Evolutionary conservation across 2,329 filamentous ascomycete genomes (phyloP).

Genomic region (Huntiella moniliformis): DNA sequence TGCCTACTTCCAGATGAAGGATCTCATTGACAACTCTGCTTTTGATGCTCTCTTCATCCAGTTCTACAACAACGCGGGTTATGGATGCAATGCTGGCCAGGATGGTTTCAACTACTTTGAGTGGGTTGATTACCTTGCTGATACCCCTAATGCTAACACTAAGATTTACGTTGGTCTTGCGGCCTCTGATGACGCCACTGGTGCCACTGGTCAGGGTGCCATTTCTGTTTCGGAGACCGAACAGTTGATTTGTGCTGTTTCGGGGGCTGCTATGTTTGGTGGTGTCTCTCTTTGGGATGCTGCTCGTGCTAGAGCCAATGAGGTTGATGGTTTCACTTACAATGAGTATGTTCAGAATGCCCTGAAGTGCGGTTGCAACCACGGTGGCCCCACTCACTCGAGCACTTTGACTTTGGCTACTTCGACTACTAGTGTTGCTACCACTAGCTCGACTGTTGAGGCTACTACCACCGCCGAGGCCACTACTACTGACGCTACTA

Average conservation of each 20-base stretch:
- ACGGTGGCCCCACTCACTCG: constrained; percentile 15
- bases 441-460: constrained; percentile 9
- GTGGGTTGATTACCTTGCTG: constrained; percentile 21
- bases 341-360: constrained; percentile 21
- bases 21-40: constrained; percentile 22
- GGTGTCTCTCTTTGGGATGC: constrained; percentile 30
- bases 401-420: constrained; percentile 11
- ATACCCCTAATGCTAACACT: constrained; percentile 21
- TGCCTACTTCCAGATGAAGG: constrained; percentile 20
- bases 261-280: constrained; percentile 22
- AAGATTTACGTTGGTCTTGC: constrained; percentile 29
- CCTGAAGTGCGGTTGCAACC: constrained; percentile 20
- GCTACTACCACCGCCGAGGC: constrained; percentile 10
- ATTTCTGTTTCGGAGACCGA: constrained; percentile 19
- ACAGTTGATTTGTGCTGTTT: constrained; percentile 22
- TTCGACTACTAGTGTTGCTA: constrained; percentile 11
- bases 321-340: constrained; percentile 19
- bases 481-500: constrained; percentile 3
- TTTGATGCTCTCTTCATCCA: constrained; percentile 28
- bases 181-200: constrained; percentile 16
- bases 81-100: constrained; percentile 15
- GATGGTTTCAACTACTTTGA: constrained; percentile 25
- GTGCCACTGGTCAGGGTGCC: constrained; percentile 18
- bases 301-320: constrained; percentile 18
- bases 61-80: constrained; percentile 29